Evolutionary conservation across 257 asterid genomes (phyloP), one percentile per base, ranked within the genome.

Genomic region (Solanum paucissectum): DNA sequence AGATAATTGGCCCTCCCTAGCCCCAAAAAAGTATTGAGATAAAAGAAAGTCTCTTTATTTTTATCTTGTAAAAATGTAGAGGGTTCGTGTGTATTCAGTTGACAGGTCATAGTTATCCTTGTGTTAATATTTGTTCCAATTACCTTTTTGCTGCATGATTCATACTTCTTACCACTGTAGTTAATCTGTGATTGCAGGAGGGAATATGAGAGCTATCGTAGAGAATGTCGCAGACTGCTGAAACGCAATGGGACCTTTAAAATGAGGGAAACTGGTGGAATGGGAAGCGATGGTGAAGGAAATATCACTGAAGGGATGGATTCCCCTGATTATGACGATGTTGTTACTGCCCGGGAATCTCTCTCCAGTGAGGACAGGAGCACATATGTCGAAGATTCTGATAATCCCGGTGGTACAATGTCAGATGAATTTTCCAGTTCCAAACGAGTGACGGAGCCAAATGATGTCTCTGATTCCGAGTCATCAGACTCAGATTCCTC

Each of bases 401-500:
- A 92, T 82, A 89, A 88, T 88, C 87, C 87, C 18, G 76, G 93
- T 69, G 85, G 87, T 83, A 87, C 89, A 79, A 77, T 88, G 32
- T 46, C 87, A 38, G 93, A 93, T 87, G 92, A 88, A 23, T 90
- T 87, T 84, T 77, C 89, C 34, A 89, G 86, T 79, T 91, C 96
- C 4, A 91, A 90, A 87, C 91, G 92, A 91, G 90, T 92, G 84
- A 88, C 87, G 12, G 92, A 91, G 89, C 88, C 92, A 71, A 90
- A 71, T 64, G 86, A 91, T 83, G 90, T 92, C 68, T 89, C 93
- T 11, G 95, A 93, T 33, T 89, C 97, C 1, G 97, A 94, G 37
- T 95, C 95, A 33, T 93, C 95, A 1, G 94, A 94, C 83, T 96
- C 98, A 0, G 94, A 94, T 89, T 95, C 97, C 90, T 94, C 96